Conservation (phyloP, 352 stramenopile genomes). For the Phytophthora citricola region DNA sequence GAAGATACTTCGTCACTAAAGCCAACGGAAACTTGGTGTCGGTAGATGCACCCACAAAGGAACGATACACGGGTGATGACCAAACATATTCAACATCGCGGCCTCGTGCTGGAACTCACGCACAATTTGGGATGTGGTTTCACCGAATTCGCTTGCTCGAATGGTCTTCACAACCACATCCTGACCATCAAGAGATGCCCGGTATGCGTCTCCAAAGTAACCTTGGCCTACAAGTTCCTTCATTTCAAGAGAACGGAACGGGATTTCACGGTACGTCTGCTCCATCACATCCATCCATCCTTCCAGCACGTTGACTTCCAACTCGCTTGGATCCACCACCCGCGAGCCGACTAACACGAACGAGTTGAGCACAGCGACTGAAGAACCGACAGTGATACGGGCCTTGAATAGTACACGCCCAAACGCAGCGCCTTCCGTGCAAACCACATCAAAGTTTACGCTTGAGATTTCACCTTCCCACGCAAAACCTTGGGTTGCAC, state of each 20-base stretch:
- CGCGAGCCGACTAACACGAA: constrained; percentile 71
- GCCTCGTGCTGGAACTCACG: constrained; percentile 87
- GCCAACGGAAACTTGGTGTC: constrained; percentile 70
- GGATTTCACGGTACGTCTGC: constrained; percentile 80
- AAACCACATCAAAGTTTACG: constrained; percentile 68
- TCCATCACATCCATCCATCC: constrained; percentile 77
- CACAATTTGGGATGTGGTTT: constrained; percentile 76
- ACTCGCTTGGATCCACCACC: constrained; percentile 43
- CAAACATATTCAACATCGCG: constrained; percentile 84
- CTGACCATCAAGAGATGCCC: constrained; percentile 61
- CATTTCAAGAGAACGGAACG: constrained; percentile 67
- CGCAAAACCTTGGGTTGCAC: constrained; percentile 66
- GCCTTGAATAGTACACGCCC: constrained; percentile 79
- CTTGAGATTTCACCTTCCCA: constrained; percentile 79
- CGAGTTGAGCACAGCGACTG: constrained; percentile 72
- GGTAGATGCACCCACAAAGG: constrained; percentile 82
- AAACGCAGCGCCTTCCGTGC: constrained; percentile 53
- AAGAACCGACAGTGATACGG: constrained; percentile 70
- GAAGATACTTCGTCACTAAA: constrained; percentile 79
- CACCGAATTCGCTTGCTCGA: constrained; percentile 74
- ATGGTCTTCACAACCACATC: constrained; percentile 88
- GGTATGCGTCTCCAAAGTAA: constrained; percentile 85
- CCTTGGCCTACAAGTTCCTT: constrained; percentile 79
- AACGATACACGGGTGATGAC: constrained; percentile 81
- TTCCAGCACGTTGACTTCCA: constrained; percentile 61